phyloP scores from a whole-genome alignment of 192 early-diverging fungal genomes.

The Powellomyces hirtus region DNA sequence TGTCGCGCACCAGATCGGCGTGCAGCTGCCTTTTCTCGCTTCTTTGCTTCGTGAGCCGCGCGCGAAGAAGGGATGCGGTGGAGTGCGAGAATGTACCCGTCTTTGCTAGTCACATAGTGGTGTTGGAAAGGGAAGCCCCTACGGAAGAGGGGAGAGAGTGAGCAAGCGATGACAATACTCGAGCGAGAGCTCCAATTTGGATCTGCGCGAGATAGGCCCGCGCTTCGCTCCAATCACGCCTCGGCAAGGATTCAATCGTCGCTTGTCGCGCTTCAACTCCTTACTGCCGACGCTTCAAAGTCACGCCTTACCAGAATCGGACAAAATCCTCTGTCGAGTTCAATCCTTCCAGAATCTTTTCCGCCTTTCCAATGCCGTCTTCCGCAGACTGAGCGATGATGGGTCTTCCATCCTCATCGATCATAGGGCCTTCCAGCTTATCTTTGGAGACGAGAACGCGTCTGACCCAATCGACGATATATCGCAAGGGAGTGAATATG shows the following conservation, averaged over 20 bases:
- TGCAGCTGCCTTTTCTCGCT: conserved; percentile 11
- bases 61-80: conserved; percentile 69
- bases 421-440: not conserved
- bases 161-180: not conserved
- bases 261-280: not conserved
- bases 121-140: conserved; percentile 84
- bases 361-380: conserved; percentile 17
- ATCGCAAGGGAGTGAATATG: conserved; percentile 53
- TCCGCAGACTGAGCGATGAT: conserved; percentile 17
- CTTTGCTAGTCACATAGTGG: conserved; percentile 79
- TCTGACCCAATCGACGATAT: conserved; percentile 47
- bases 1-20: not conserved
- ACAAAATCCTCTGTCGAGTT: conserved; percentile 44
- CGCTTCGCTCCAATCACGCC: too few species aligned
- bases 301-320: conserved; percentile 41
- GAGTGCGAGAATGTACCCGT: conserved; percentile 80
- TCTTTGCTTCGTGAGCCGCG: conserved; percentile 18
- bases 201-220: too few species aligned
- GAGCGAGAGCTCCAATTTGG: not conserved
- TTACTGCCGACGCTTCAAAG: not conserved
- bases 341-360: conserved; percentile 41
- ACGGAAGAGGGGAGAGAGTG: not conserved
- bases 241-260: too few species aligned
- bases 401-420: conserved; percentile 20
- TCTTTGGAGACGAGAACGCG: not conserved